Conservation (phyloP, 2,329 filamentous ascomycete genomes). For the Capronia epimyces region DNA sequence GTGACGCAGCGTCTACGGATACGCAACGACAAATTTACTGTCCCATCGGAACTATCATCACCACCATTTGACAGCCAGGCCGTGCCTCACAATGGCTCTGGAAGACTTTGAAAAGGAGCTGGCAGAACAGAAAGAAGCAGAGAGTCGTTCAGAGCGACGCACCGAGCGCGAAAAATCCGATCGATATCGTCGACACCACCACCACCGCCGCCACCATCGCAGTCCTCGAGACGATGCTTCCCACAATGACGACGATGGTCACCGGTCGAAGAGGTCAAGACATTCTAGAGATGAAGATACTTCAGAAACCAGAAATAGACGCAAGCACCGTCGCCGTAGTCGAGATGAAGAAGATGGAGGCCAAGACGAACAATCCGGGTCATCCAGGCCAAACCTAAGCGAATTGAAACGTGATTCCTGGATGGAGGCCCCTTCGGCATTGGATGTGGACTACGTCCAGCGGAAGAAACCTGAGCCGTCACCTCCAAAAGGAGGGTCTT, state of each 20-base stretch:
- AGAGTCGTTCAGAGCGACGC: slow-evolving; percentile 35
- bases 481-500: slow-evolving; percentile 37
- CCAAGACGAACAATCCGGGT: slow-evolving; percentile 30
- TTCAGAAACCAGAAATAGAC: slow-evolving; percentile 32
- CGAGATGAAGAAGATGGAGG: slow-evolving; percentile 30
- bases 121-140: slow-evolving; percentile 43
- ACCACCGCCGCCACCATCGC: slow-evolving; percentile 35
- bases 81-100: slow-evolving; percentile 47
- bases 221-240: slow-evolving; percentile 41
- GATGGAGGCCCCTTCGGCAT: slow-evolving; percentile 83
- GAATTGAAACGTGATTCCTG: slow-evolving; percentile 70
- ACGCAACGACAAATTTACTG: neutral
- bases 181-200: slow-evolving; percentile 23
- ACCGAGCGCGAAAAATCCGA: slow-evolving; percentile 40
- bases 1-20: slow-evolving; percentile 8
- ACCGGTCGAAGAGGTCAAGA: slow-evolving; percentile 46
- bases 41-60: neutral
- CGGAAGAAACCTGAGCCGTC: slow-evolving; percentile 50
- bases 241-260: slow-evolving; percentile 47
- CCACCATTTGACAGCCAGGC: neutral
- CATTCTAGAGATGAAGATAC: slow-evolving; percentile 30
- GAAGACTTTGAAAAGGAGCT: slow-evolving; percentile 75
- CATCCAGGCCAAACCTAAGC: slow-evolving; percentile 31
- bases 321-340: slow-evolving; percentile 27
- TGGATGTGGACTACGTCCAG: slow-evolving; percentile 72